Percentiles rank a stretch among this genome's conserved stretches.
phyloP scores from a whole-genome alignment of 1,284 basidiomycete genomes.

The Rhodotorula sp. region DNA sequence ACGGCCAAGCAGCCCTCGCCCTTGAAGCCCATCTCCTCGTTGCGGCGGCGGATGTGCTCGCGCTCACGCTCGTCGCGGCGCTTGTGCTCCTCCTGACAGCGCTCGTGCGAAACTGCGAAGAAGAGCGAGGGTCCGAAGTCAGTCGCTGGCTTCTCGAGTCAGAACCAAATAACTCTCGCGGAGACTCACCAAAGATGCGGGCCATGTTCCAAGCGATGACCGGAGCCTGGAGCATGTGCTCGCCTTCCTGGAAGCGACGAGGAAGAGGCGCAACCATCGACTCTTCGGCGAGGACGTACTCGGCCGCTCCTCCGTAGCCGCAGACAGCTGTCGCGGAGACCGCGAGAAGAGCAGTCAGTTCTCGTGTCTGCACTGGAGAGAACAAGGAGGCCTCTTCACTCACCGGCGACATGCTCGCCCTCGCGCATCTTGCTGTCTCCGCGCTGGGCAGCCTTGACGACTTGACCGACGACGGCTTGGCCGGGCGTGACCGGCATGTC shows the following conservation, averaged over 20 bases:
- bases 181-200: slow-evolving; percentile 3
- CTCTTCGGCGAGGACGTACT: slow-evolving; percentile 19
- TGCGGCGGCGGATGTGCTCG: slow-evolving; percentile 2
- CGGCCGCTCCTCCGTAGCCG: slow-evolving; percentile 13
- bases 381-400: neutral
- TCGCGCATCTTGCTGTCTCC: slow-evolving; percentile 76
- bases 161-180: neutral
- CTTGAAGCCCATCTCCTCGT: slow-evolving; percentile 12
- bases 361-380: neutral
- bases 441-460: slow-evolving; percentile 39
- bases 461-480: slow-evolving; percentile 6
- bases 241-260: slow-evolving; percentile 4
- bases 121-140: neutral
- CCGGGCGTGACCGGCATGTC: slow-evolving; percentile 20
- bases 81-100: slow-evolving; percentile 4
- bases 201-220: neutral
- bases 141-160: neutral
- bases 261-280: slow-evolving; percentile 4
- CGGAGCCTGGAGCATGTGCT: neutral
- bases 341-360: neutral
- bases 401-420: slow-evolving; percentile 49
- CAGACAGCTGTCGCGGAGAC: slow-evolving; percentile 5
- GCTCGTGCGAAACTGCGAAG: slow-evolving; percentile 11
- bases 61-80: slow-evolving; percentile 4
- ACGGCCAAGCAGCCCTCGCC: slow-evolving; percentile 10